Conservation (phyloP, 2,329 filamentous ascomycete genomes). For the Microascus cirrosus region DNA sequence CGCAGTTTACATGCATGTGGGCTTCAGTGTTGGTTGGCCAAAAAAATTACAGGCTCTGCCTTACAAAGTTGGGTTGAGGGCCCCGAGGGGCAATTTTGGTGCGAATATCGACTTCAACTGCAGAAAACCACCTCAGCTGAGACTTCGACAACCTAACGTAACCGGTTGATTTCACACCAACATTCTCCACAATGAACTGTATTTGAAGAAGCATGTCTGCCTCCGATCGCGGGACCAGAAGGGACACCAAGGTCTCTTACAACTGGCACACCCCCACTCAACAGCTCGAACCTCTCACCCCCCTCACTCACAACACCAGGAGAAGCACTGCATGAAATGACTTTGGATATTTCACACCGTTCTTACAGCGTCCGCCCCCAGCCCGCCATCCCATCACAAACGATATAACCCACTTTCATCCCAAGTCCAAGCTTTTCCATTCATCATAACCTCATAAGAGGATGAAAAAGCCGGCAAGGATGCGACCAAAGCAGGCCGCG, state of each 20-base stretch:
- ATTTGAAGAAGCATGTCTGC: too few relatives aligned
- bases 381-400: neutral
- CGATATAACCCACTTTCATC: neutral
- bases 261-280: too few relatives aligned
- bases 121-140: too few relatives aligned
- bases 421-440: neutral
- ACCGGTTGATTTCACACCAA: too few relatives aligned
- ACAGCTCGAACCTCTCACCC: too few relatives aligned
- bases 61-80: too few relatives aligned
- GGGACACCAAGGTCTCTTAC: too few relatives aligned
- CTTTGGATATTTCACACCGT: neutral
- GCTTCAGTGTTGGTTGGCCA: neutral
- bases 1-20: neutral
- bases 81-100: too few relatives aligned
- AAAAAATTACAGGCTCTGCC: neutral
- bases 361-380: neutral
- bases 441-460: neutral
- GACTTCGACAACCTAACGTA: too few relatives aligned
- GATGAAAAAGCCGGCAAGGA: neutral
- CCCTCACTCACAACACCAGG: too few relatives aligned
- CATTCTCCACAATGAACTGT: too few relatives aligned
- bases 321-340: neutral
- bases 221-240: too few relatives aligned
- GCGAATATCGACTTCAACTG: neutral
- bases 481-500: neutral